A percentile compares a stretch with the other conserved stretches of the same genome.
These are phyloP conservation scores for Usnea hakonensis DNA, from an alignment of 495 filamentous ascomycete species.

Conservation along the genomic window DNA sequence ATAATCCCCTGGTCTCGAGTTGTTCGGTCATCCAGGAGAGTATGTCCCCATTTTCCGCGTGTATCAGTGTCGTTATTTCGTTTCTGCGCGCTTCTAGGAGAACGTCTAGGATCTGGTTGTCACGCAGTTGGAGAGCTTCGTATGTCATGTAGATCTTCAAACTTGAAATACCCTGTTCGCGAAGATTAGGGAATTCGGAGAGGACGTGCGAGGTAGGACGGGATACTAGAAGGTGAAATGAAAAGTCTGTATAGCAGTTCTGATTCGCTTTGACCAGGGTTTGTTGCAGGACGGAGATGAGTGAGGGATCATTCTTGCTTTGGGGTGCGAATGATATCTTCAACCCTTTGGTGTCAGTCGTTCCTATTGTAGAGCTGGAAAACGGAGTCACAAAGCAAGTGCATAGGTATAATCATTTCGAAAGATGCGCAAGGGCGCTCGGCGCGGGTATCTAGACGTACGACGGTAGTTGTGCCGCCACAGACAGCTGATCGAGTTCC, in stretches of 20 bases:
- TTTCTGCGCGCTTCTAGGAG: conserved; percentile 40
- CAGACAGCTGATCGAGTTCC: conserved; percentile 51
- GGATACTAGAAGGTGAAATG: conserved; percentile 52
- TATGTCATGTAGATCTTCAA: conserved; percentile 63
- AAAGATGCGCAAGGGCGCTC: neutral
- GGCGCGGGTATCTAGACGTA: neutral
- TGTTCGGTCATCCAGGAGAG: conserved; percentile 43
- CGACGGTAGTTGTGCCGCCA: conserved; percentile 53
- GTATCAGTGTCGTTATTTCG: conserved; percentile 52
- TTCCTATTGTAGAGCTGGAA: neutral
- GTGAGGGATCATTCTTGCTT: conserved; percentile 39
- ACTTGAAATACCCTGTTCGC: conserved; percentile 44
- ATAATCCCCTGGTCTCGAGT: conserved; percentile 36
- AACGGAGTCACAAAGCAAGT: neutral
- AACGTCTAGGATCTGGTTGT: conserved; percentile 49
- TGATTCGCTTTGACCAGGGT: conserved; percentile 40
- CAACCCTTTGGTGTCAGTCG: neutral
- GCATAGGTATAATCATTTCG: neutral
- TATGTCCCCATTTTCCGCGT: conserved; percentile 53
- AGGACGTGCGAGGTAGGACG: conserved; percentile 42
- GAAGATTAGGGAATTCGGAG: conserved; percentile 35
- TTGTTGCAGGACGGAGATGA: conserved; percentile 40
- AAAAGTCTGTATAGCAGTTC: conserved; percentile 52
- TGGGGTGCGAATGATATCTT: conserved; percentile 50
- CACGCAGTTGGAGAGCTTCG: conserved; percentile 46